phyloP scores from a whole-genome alignment of 148 eudicot species.

The Spergularia marina region DNA sequence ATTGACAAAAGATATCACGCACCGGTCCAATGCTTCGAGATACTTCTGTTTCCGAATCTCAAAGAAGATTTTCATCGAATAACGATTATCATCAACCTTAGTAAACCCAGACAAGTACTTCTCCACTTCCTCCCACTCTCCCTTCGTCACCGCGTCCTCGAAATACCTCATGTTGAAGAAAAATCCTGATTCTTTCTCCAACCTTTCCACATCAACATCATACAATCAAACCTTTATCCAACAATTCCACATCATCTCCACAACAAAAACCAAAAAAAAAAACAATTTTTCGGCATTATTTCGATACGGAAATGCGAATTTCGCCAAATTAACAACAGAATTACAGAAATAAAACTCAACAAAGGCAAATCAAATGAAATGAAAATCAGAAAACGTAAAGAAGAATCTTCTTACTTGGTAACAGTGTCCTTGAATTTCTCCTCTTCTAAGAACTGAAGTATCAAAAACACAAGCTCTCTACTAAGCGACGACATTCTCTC shows the following conservation, averaged over 20 bases:
- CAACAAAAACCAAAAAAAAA: background rate
- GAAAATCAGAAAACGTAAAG: background rate
- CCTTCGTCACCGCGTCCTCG: constrained; percentile 63
- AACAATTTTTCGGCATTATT: background rate
- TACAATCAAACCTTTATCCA: constrained; percentile 6
- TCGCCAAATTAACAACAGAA: background rate
- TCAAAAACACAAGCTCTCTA: constrained; percentile 84
- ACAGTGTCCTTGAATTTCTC: constrained; percentile 90
- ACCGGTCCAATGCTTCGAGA: constrained; percentile 80
- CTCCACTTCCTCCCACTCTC: constrained; percentile 77
- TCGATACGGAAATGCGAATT: background rate
- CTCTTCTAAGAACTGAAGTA: constrained; percentile 82
- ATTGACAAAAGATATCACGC: constrained; percentile 14
- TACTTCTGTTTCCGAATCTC: constrained; percentile 78
- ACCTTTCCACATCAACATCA: constrained; percentile 35
- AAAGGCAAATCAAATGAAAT: background rate
- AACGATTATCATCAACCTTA: constrained; percentile 58
- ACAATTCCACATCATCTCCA: background rate
- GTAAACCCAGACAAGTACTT: constrained; percentile 71
- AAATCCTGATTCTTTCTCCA: constrained; percentile 74
- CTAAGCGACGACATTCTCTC: constrained; percentile 73
- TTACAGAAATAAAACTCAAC: background rate
- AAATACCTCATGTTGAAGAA: constrained; percentile 75
- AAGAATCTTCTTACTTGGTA: constrained; percentile 50
- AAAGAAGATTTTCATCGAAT: constrained; percentile 71